These are phyloP conservation scores for Prunus campanulata DNA, from an alignment of 306 rosid species.

Conservation along the genomic window DNA sequence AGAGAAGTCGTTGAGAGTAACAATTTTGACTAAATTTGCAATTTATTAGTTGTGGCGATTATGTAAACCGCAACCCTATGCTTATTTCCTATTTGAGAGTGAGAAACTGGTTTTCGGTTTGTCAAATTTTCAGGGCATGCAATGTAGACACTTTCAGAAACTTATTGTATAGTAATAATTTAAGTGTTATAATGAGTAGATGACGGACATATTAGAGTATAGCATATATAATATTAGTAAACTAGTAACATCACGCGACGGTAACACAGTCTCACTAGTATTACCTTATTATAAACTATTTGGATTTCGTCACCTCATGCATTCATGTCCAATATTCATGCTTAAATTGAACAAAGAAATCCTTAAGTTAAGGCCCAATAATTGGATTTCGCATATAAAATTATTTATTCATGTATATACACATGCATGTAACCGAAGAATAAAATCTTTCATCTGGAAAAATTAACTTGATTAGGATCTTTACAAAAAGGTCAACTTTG, in stretches of 20 bases:
- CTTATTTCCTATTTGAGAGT: not conserved
- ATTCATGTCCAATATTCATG: not conserved
- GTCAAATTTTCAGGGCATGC: not conserved
- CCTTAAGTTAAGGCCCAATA: not conserved
- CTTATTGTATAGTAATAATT: too few relatives aligned
- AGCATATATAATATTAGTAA: too few relatives aligned
- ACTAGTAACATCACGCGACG: too few relatives aligned
- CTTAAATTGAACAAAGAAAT: not conserved
- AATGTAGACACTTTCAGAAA: not conserved
- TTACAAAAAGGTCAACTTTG: not conserved
- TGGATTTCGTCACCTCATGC: not conserved
- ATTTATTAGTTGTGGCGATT: not conserved
- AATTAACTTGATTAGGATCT: not conserved
- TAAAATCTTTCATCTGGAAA: not conserved
- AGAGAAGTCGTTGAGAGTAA: not conserved
- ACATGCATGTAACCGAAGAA: not conserved
- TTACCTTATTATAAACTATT: too few relatives aligned
- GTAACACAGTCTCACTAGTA: too few relatives aligned
- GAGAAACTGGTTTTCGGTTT: not conserved
- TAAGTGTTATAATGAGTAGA: too few relatives aligned
- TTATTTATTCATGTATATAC: not conserved
- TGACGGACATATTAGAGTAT: too few relatives aligned
- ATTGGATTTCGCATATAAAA: not conserved
- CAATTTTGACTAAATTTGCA: conserved; percentile 10
- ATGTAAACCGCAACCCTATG: not conserved